Evolutionary conservation across 2,329 filamentous ascomycete genomes (phyloP), one percentile per base, ranked within the genome.

Genomic region (Trichoderma brevicompactum): DNA sequence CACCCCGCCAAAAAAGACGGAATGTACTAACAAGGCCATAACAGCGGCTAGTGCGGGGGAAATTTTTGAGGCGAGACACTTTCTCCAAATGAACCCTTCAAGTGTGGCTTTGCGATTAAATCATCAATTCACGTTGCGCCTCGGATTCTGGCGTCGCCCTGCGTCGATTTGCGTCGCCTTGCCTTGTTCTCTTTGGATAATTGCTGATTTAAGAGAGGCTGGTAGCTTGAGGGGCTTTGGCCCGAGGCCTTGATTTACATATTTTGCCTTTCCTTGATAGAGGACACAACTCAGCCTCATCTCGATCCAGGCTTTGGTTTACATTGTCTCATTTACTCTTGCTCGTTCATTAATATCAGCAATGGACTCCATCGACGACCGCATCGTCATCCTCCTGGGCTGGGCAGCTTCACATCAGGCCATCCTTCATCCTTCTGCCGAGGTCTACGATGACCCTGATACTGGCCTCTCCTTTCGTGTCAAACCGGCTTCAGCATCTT

Each of bases 391-490:
- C 32, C 81, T 88, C 5, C 67, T 82, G n/a, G 65, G 71, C 5
- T 88, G 86, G 86, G 81, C 81, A 5, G 71, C 69, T 28, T 70
- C 72, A 1, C 76, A 82, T 65, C 81, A 83, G 7, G 84, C 81
- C 12, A 66, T 66, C 5, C 76, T 89, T 32, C 81, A 88, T 69
- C 79, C 80, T 0, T 74, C 77, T 0, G 78, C 88, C 32, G 81
- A 87, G 66, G 76, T 89, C 55, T 84, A 83, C 71, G 70, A 81
- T 2, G 82, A 87, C 67, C 69, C 79, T 2, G 65, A 75, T 10
- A 87, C 82, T 2, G 83, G 83, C 54, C 80, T 83, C 44, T 87
- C 85, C 2, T 82, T 89, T 68, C 81, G 83, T 40, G 82, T 85
- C 68, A 80, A 75, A 53, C 73, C 75, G 41, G 69, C 70, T 12